Conservation (phyloP, 2,329 filamentous ascomycete genomes). For the Aspergillus proliferans region DNA sequence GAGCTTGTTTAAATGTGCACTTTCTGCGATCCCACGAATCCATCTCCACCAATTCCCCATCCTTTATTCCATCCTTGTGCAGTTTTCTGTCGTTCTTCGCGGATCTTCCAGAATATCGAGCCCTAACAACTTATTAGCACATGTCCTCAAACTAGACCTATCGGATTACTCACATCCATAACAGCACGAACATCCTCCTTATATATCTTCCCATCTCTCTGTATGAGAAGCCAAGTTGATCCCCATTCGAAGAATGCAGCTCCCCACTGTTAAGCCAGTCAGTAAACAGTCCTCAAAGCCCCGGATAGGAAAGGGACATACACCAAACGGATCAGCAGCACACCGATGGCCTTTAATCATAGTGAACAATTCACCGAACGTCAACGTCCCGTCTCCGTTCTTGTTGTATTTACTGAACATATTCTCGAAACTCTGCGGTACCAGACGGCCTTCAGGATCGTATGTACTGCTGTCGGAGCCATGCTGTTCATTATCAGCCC, state of each 20-base stretch:
- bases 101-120: background rate
- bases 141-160: too few relatives aligned
- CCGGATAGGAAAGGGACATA: background rate
- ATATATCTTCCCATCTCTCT: slow-evolving; percentile 21
- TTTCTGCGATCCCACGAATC: background rate
- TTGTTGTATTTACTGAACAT: slow-evolving; percentile 43
- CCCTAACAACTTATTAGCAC: background rate
- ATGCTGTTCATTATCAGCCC: background rate
- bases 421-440: slow-evolving; percentile 44
- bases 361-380: slow-evolving; percentile 31
- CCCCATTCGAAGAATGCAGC: slow-evolving; percentile 41
- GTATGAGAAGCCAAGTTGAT: slow-evolving; percentile 25
- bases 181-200: slow-evolving; percentile 23
- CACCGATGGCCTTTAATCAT: slow-evolving; percentile 39
- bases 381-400: slow-evolving; percentile 33
- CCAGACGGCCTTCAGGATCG: slow-evolving; percentile 42
- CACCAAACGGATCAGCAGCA: slow-evolving; percentile 40
- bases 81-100: background rate
- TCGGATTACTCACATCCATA: slow-evolving; percentile 31
- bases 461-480: slow-evolving; percentile 36
- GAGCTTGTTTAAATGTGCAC: background rate
- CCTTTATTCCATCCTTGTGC: background rate
- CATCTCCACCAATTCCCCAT: background rate
- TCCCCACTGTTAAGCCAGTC: slow-evolving; percentile 25
- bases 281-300: background rate